Evolutionary conservation across 202 grass and related monocot species (phyloP).

Genomic region (Hordeum pubiflorum): DNA sequence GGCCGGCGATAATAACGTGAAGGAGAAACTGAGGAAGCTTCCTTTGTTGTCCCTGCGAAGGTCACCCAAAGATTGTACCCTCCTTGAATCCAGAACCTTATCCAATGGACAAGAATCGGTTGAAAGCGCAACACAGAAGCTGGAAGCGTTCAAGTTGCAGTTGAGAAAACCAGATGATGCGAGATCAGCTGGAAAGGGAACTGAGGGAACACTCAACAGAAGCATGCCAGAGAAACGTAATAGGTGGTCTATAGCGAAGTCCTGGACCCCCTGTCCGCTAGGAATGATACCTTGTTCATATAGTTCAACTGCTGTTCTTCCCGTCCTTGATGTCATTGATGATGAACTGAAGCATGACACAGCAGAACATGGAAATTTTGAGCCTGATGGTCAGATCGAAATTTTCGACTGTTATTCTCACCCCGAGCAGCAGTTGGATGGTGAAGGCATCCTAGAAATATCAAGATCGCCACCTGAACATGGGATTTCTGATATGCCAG

Average conservation of each 20-base stretch:
- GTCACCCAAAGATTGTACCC: constrained; percentile 20
- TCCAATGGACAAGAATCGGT: constrained; percentile 33
- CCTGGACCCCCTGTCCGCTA: constrained; percentile 73
- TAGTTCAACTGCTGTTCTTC: constrained; percentile 79
- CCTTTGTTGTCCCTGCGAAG: constrained; percentile 28
- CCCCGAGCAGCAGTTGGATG: constrained; percentile 9
- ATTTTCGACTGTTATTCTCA: constrained; percentile 1
- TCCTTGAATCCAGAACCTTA: constrained; percentile 21
- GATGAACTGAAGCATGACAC: neutral
- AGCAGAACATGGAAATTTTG: constrained; percentile 18
- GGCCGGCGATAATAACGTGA: constrained; percentile 28
- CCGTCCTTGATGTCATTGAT: constrained; percentile 32
- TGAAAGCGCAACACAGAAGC: constrained; percentile 34
- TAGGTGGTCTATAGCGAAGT: constrained; percentile 56
- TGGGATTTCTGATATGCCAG: constrained; percentile 19
- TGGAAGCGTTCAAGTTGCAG: constrained; percentile 48
- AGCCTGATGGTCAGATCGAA: constrained; percentile 21
- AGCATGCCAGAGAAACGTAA: constrained; percentile 20
- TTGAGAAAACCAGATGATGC: constrained; percentile 18
- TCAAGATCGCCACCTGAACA: constrained; percentile 25
- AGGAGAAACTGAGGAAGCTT: constrained; percentile 67
- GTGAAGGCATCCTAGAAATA: constrained; percentile 31
- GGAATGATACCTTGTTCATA: constrained; percentile 80
- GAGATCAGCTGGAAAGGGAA: neutral
- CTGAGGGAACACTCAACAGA: neutral